Percentiles rank a stretch among this genome's conserved stretches.
Evolutionary conservation across 306 rosid species (phyloP).

Genomic region (Hippophae gyantsensis): DNA sequence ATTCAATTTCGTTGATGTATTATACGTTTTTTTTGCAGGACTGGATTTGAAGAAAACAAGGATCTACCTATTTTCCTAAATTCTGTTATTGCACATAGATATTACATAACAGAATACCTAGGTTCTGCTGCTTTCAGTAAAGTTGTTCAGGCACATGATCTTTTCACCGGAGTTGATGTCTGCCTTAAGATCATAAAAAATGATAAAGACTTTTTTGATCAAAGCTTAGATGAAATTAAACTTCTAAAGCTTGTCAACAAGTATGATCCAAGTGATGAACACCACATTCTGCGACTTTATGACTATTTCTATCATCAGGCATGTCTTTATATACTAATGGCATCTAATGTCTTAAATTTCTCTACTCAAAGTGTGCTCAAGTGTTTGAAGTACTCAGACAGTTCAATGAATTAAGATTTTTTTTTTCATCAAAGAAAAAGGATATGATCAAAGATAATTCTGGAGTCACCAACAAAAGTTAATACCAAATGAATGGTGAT

Average conservation of each 20-base stretch:
- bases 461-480: too few species aligned
- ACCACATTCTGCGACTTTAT: slow-evolving; percentile 78
- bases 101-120: slow-evolving; percentile 72
- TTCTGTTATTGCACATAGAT: slow-evolving; percentile 74
- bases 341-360: background rate
- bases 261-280: slow-evolving; percentile 71
- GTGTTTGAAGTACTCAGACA: too few species aligned
- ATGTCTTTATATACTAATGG: slow-evolving; percentile 2
- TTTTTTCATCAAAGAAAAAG: too few species aligned
- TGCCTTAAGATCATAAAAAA: slow-evolving; percentile 96
- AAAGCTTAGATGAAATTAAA: slow-evolving; percentile 94
- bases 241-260: slow-evolving; percentile 91
- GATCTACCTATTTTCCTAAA: slow-evolving; percentile 81
- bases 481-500: background rate
- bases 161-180: slow-evolving; percentile 72
- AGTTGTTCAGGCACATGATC: slow-evolving; percentile 95
- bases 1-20: slow-evolving; percentile 24
- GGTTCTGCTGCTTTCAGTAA: slow-evolving; percentile 98
- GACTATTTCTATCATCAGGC: slow-evolving; percentile 97
- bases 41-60: slow-evolving; percentile 97
- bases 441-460: too few species aligned
- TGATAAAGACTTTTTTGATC: slow-evolving; percentile 94
- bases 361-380: background rate
- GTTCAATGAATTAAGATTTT: too few species aligned
- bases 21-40: slow-evolving; percentile 47